These are phyloP conservation scores for Magnusiomyces magnusii DNA, from an alignment of 1,139 yeast species.

Conservation along the genomic window DNA sequence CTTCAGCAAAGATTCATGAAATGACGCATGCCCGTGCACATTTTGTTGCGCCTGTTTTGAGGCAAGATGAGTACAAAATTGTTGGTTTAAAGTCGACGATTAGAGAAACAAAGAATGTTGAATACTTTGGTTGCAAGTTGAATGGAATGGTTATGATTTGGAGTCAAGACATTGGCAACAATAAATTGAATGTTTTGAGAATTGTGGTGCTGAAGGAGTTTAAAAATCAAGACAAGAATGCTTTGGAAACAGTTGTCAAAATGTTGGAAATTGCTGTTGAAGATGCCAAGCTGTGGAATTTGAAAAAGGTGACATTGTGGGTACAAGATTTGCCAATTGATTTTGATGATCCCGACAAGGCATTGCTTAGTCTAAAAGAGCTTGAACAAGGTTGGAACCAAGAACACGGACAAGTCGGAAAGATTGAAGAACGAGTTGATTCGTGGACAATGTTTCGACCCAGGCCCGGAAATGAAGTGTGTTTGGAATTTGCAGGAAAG, in stretches of 20 bases:
- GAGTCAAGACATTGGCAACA: slow-evolving; percentile 41
- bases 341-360: neutral
- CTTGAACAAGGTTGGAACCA: neutral
- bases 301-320: slow-evolving; percentile 24
- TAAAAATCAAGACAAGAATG: neutral
- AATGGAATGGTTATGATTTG: slow-evolving; percentile 38
- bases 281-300: slow-evolving; percentile 24
- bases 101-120: neutral
- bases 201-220: slow-evolving; percentile 17
- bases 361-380: neutral
- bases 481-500: slow-evolving; percentile 25
- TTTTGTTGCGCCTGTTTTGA: slow-evolving; percentile 28
- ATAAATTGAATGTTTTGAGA: slow-evolving; percentile 32
- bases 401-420: neutral
- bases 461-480: slow-evolving; percentile 6
- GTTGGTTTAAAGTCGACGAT: neutral
- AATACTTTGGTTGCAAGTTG: slow-evolving; percentile 32
- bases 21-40: slow-evolving; percentile 42
- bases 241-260: slow-evolving; percentile 14
- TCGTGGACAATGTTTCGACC: slow-evolving; percentile 29
- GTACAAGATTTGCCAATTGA: slow-evolving; percentile 23
- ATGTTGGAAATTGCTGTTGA: slow-evolving; percentile 24
- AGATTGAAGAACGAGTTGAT: slow-evolving; percentile 16
- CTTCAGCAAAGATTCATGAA: slow-evolving; percentile 23
- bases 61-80: slow-evolving; percentile 3